A percentile compares a stretch with the other conserved stretches of the same genome.
These are phyloP conservation scores for Skeletonema tropicum DNA, from an alignment of 108 stramenopile genomes.

Conservation along the genomic window DNA sequence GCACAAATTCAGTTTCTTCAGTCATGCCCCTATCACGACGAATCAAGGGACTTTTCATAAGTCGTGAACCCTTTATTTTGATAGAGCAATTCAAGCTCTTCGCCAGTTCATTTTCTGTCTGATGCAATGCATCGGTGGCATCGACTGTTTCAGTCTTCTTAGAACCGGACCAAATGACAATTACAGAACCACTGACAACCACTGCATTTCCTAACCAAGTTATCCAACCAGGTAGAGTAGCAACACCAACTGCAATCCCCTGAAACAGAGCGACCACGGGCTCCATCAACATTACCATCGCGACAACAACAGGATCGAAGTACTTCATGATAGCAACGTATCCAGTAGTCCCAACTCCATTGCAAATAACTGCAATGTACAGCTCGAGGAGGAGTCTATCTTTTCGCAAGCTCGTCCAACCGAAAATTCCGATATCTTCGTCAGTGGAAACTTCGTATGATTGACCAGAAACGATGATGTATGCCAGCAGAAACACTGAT, in stretches of 20 bases:
- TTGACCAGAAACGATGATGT: conserved; percentile 25
- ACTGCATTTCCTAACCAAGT: conserved; percentile 47
- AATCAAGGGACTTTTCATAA: conserved; percentile 14
- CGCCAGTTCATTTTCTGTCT: conserved; percentile 13
- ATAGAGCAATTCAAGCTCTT: conserved; percentile 18
- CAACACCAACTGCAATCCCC: conserved; percentile 33
- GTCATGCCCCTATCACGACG: conserved; percentile 4
- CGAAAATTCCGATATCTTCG: conserved; percentile 53
- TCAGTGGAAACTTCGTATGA: conserved; percentile 41
- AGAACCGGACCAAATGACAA: conserved; percentile 50
- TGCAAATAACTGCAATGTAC: conserved; percentile 56
- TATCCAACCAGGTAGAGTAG: conserved; percentile 31
- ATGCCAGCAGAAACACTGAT: conserved; percentile 41
- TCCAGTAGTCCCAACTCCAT: conserved; percentile 65
- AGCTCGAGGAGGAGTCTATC: conserved; percentile 61
- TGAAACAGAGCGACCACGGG: conserved; percentile 40
- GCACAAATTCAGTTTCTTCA: conserved; percentile 22
- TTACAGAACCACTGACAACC: conserved; percentile 23
- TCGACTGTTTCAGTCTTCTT: conserved; percentile 53
- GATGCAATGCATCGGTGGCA: conserved; percentile 48
- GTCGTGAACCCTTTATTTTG: conserved; percentile 7
- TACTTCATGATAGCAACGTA: conserved; percentile 70
- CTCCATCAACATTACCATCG: conserved; percentile 56
- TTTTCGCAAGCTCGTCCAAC: conserved; percentile 40
- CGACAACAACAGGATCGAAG: conserved; percentile 65